Evolutionary conservation across 352 stramenopile genomes (phyloP), one percentile per base, ranked within the genome.

Genomic region (Phytophthora europaea): DNA sequence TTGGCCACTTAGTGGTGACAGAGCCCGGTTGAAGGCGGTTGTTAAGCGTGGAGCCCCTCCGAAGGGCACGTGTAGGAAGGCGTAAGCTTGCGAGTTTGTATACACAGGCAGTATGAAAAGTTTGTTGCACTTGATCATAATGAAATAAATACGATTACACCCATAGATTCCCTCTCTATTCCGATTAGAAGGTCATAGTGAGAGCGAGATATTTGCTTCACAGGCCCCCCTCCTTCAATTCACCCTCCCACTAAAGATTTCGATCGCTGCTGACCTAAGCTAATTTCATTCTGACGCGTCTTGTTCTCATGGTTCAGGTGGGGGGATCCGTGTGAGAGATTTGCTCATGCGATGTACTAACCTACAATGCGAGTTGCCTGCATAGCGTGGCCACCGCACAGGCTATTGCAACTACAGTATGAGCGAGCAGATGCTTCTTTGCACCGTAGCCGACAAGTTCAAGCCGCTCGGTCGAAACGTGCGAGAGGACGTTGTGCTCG

Each of bases 361-460:
- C 36, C 36, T 16, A 10, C 36, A 43, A 16, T 43, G 7, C 10
- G 36, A 6, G 9, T 0, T 43, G 36, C 13, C 10, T 43, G 9
- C 13, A 16, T 20, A 23, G 51, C 51, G 51, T 8, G 51, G 51
- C 9, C 23, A 15, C 9, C 10, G 16, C 15, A 9, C 13, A 9
- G 51, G 51, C 3, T 58, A 58, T 26, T 13, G 26, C 9, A 58
- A 43, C 51, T 40, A 43, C 12, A 43, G 23, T 43, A 6, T 23
- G 2, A 15, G 45, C 7, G 51, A 58, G 51, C 51, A 58, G 51
- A 58, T 58, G 51, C 51, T 58, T 6, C 51, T 58, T 20, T 58
- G 51, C 3, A 43, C 23, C 5, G 8, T 58, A 4, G 51, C 51
- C 4, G 26, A 38, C 12, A 9, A 58, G 23, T 43, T 5, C 16